Conservation (phyloP, 1,139 yeast species). For the Eremothecium cymbalariae region DNA sequence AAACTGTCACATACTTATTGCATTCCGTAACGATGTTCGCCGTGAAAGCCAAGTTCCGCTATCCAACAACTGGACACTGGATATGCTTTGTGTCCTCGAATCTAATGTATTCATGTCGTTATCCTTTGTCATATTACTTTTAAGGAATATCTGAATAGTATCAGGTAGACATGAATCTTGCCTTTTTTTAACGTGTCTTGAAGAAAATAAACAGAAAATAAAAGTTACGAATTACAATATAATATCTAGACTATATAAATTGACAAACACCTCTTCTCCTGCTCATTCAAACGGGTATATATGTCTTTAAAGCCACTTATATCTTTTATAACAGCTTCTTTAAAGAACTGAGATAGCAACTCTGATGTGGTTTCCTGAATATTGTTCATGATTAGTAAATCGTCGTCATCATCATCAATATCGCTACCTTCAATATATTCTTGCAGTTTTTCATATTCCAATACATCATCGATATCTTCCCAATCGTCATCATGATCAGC, state of each 20-base stretch:
- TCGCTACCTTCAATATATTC: constrained; percentile 40
- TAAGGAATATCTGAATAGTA: too few relatives aligned
- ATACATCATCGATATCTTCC: constrained; percentile 74
- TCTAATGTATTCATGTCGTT: constrained; percentile 4
- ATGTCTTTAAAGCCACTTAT: constrained; percentile 47
- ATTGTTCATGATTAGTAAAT: constrained; percentile 24
- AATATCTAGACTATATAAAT: constrained; percentile 36
- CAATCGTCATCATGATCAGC: constrained; percentile 49
- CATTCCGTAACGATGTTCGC: constrained; percentile 1
- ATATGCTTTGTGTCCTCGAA: constrained; percentile 2
- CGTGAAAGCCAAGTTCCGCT: constrained; percentile 2
- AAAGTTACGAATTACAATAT: too few relatives aligned
- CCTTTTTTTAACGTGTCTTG: too few relatives aligned
- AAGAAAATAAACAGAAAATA: too few relatives aligned
- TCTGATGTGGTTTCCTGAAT: constrained; percentile 32
- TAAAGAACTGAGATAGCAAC: constrained; percentile 53
- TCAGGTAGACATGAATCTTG: too few relatives aligned
- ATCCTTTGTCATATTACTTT: too few relatives aligned
- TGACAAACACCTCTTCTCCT: constrained; percentile 49
- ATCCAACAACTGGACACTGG: constrained; percentile 4
- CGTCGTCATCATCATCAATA: constrained; percentile 29
- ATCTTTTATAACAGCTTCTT: constrained; percentile 49
- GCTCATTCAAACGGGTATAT: constrained; percentile 45
- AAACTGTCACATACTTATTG: constrained; percentile 1
- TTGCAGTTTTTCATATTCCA: constrained; percentile 50